Conservation (phyloP, 2,329 filamentous ascomycete species). For the Helotiales sp. region DNA sequence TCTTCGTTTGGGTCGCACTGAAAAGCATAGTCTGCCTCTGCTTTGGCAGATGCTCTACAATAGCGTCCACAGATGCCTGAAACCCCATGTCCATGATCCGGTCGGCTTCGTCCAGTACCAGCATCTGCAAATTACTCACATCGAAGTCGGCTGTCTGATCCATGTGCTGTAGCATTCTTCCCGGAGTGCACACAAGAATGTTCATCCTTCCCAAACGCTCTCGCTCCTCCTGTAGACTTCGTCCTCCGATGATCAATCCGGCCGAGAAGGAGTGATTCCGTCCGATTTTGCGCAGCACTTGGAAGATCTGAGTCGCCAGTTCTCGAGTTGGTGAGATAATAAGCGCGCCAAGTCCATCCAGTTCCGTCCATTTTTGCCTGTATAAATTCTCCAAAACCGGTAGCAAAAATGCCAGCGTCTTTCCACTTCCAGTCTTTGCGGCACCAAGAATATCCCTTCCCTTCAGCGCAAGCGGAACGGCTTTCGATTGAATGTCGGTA, state of each 20-base stretch:
- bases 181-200: constrained; percentile 93
- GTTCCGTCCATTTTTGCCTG: constrained; percentile 84
- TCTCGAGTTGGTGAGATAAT: constrained; percentile 95
- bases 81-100: constrained; percentile 99
- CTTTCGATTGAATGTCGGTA: constrained; percentile 89
- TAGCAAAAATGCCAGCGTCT: constrained; percentile 90
- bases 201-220: constrained; percentile 91
- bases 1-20: constrained; percentile 94
- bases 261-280: constrained; percentile 90
- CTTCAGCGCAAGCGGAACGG: constrained; percentile 86
- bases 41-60: constrained; percentile 87
- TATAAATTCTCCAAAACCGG: constrained; percentile 94
- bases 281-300: constrained; percentile 89
- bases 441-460: constrained; percentile 89
- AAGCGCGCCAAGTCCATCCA: constrained; percentile 88
- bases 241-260: constrained; percentile 91
- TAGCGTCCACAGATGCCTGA: constrained; percentile 85
- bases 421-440: constrained; percentile 93
- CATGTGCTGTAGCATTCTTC: constrained; percentile 92
- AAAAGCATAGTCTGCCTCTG: constrained; percentile 91
- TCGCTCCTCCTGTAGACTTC: constrained; percentile 84
- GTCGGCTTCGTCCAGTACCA: constrained; percentile 95
- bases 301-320: constrained; percentile 94
- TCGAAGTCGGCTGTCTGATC: constrained; percentile 92
- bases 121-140: constrained; percentile 86